Evolutionary conservation across 2,329 filamentous ascomycete genomes (phyloP).

Genomic region (Fusarium irregulare): DNA sequence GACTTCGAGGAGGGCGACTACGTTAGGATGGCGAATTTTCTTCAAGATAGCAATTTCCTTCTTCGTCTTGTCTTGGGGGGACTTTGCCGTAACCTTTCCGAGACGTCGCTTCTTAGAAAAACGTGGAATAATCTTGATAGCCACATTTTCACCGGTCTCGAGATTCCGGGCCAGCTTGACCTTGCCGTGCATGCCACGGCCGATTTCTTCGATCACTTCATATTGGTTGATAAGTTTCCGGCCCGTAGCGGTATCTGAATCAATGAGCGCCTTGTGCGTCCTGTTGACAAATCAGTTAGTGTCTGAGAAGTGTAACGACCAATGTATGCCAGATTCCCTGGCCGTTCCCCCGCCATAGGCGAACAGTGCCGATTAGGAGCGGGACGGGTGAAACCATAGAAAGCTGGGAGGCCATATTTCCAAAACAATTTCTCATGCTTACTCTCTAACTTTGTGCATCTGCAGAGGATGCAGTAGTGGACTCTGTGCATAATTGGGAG

Average conservation of each 20-base stretch:
- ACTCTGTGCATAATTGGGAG: slow-evolving; percentile 61
- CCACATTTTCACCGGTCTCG: slow-evolving; percentile 80
- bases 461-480: slow-evolving; percentile 78
- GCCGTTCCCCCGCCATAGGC: slow-evolving; percentile 19
- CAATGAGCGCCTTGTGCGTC: slow-evolving; percentile 91
- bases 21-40: slow-evolving; percentile 97
- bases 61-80: slow-evolving; percentile 83
- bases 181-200: slow-evolving; percentile 95
- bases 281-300: slow-evolving; percentile 54
- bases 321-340: slow-evolving; percentile 19
- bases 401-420: slow-evolving; percentile 1
- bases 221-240: slow-evolving; percentile 98
- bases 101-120: slow-evolving; percentile 93
- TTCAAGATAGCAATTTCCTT: slow-evolving; percentile 98
- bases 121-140: slow-evolving; percentile 98
- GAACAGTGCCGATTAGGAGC: slow-evolving; percentile 10
- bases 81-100: slow-evolving; percentile 78
- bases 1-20: slow-evolving; percentile 94
- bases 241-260: slow-evolving; percentile 87
- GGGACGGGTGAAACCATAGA: slow-evolving; percentile 1
- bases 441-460: slow-evolving; percentile 81
- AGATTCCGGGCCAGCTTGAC: slow-evolving; percentile 93
- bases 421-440: slow-evolving; percentile 54
- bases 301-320: slow-evolving; percentile 21
- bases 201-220: slow-evolving; percentile 95